These are phyloP conservation scores for Mucor mucedo DNA, from an alignment of 371 early-diverging fungal genomes.

Conservation along the genomic window DNA sequence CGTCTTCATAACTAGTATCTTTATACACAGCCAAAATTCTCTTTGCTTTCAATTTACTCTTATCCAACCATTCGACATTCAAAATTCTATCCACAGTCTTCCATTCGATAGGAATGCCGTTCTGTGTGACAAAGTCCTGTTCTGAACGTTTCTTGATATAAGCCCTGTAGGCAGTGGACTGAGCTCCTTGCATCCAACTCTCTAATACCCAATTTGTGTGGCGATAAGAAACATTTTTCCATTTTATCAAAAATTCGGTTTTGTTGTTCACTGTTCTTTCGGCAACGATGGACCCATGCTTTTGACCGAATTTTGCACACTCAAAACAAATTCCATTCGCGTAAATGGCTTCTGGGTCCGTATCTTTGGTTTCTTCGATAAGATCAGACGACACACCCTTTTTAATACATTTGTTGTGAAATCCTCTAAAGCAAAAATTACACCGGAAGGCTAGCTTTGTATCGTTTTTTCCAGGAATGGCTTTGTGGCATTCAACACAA, in stretches of 20 bases:
- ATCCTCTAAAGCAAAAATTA: conserved; percentile 40
- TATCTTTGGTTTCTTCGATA: conserved; percentile 10
- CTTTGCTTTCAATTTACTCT: conserved; percentile 28
- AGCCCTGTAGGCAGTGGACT: conserved; percentile 27
- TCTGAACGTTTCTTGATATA: conserved; percentile 24
- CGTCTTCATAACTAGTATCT: conserved; percentile 54
- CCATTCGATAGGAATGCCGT: conserved; percentile 26
- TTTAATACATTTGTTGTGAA: conserved; percentile 42
- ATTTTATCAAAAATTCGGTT: conserved; percentile 50
- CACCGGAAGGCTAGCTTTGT: conserved; percentile 41
- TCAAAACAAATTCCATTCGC: conserved; percentile 47
- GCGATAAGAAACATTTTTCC: conserved; percentile 59
- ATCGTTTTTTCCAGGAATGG: not conserved
- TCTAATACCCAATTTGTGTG: conserved; percentile 64
- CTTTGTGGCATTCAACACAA: not conserved
- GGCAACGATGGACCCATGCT: not conserved
- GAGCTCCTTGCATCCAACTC: conserved; percentile 43
- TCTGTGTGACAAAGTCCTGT: not conserved
- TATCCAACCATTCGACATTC: conserved; percentile 45
- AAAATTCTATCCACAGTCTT: conserved; percentile 53
- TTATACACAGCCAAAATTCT: conserved; percentile 52
- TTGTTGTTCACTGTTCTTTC: conserved; percentile 6
- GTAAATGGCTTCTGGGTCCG: conserved; percentile 27
- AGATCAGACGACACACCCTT: conserved; percentile 10
- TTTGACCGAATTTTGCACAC: conserved; percentile 27